These are phyloP conservation scores for Calophaca sinica DNA, from an alignment of 306 rosid species.

Conservation along the genomic window DNA sequence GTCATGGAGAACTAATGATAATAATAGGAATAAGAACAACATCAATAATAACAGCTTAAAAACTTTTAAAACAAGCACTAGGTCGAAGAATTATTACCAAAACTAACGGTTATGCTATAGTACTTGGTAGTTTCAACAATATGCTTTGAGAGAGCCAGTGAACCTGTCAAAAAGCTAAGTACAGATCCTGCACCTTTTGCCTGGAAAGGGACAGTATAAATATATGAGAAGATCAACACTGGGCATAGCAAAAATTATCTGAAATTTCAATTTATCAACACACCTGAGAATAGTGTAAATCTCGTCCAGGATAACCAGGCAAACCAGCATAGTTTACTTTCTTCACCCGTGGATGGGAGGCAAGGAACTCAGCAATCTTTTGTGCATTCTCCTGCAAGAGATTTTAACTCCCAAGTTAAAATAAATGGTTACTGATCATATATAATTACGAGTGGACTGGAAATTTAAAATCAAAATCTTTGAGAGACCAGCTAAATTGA, in stretches of 20 bases:
- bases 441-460: not conserved
- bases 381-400: constrained; percentile 85
- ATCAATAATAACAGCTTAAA: not conserved
- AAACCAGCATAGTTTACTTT: constrained; percentile 84
- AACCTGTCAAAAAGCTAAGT: constrained; percentile 90
- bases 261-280: constrained; percentile 29
- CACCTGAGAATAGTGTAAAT: constrained; percentile 91
- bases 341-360: constrained; percentile 79
- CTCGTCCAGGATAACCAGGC: constrained; percentile 75
- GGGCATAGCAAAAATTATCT: constrained; percentile 29
- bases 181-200: constrained; percentile 97
- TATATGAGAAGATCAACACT: constrained; percentile 6
- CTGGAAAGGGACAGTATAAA: constrained; percentile 52
- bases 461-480: not conserved
- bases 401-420: constrained; percentile 29
- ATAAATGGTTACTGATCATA: not conserved
- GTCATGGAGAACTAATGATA: too few species aligned
- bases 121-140: constrained; percentile 84
- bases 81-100: constrained; percentile 61
- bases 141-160: constrained; percentile 85
- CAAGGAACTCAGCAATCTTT: constrained; percentile 88
- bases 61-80: not conserved
- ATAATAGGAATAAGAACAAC: too few species aligned
- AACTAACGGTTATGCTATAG: constrained; percentile 95
- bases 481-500: not conserved